Conservation (phyloP, 2,329 filamentous ascomycete species). For the Fusarium incarnatum region DNA sequence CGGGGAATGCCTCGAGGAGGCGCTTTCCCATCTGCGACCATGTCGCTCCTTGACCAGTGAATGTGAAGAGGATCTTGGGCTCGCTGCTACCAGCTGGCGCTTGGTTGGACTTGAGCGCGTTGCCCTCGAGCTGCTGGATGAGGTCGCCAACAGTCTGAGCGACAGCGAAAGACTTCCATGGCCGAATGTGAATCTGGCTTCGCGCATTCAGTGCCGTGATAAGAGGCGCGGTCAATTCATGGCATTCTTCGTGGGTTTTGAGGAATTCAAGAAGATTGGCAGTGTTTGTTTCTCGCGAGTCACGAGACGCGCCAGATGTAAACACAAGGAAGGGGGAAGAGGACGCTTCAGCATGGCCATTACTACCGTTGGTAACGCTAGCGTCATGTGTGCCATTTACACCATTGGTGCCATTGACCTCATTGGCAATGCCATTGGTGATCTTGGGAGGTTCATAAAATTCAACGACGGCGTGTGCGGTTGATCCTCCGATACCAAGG, state of each 20-base stretch:
- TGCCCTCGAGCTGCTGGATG: slow-evolving; percentile 34
- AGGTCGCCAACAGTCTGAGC: slow-evolving; percentile 35
- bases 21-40: slow-evolving; percentile 43
- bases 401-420: neutral
- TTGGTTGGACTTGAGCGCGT: slow-evolving; percentile 33
- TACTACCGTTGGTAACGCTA: neutral
- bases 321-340: slow-evolving; percentile 30
- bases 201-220: slow-evolving; percentile 36
- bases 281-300: slow-evolving; percentile 34
- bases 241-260: slow-evolving; percentile 26
- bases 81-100: slow-evolving; percentile 3
- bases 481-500: slow-evolving; percentile 59
- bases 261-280: slow-evolving; percentile 33
- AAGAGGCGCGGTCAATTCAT: slow-evolving; percentile 21
- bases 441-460: slow-evolving; percentile 29
- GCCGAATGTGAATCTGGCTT: slow-evolving; percentile 37
- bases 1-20: slow-evolving; percentile 37
- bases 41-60: slow-evolving; percentile 40
- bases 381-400: neutral
- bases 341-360: neutral
- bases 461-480: slow-evolving; percentile 57
- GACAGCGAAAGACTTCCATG: slow-evolving; percentile 41
- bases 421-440: neutral
- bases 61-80: slow-evolving; percentile 27
- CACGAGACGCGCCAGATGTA: slow-evolving; percentile 34